A percentile compares a stretch with the other conserved stretches of the same genome.
phyloP scores from a whole-genome alignment of 768 basidiomycete species.

The Mycena latifolia region DNA sequence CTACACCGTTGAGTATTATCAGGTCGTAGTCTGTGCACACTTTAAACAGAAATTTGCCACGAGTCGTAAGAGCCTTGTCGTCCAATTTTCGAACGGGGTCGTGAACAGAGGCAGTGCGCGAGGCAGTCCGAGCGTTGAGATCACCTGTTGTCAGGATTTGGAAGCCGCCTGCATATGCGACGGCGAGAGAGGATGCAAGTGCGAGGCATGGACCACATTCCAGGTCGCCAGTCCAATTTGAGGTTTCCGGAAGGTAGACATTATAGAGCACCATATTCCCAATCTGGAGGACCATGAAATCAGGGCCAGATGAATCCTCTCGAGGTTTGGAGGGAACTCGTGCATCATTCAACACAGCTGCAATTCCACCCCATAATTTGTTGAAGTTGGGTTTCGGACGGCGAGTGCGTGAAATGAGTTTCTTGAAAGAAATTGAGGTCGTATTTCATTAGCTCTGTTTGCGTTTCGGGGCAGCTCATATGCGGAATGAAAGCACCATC shows the following conservation, averaged over 20 bases:
- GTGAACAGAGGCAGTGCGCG: background rate
- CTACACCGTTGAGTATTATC: background rate
- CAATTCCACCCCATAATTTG: slow-evolving; percentile 1
- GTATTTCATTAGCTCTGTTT: background rate
- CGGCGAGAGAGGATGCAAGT: background rate
- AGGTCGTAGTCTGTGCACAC: background rate
- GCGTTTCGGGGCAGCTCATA: slow-evolving; percentile 2
- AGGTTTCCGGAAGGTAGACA: background rate
- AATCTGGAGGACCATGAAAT: background rate
- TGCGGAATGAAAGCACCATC: background rate
- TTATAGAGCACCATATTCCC: background rate
- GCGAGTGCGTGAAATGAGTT: slow-evolving; percentile 1
- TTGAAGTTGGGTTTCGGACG: background rate
- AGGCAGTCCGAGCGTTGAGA: background rate
- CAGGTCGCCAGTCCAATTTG: background rate
- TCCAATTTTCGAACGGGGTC: background rate
- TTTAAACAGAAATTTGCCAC: background rate
- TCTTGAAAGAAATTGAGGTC: slow-evolving; percentile 10
- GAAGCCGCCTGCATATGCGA: background rate
- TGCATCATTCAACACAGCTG: background rate
- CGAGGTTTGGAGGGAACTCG: background rate
- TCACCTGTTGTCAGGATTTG: background rate
- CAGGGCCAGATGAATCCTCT: background rate
- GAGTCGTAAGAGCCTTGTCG: background rate
- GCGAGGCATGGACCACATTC: slow-evolving; percentile 2